These are phyloP conservation scores for Solanum chilense DNA, from an alignment of 257 asterid genomes.

Conservation along the genomic window DNA sequence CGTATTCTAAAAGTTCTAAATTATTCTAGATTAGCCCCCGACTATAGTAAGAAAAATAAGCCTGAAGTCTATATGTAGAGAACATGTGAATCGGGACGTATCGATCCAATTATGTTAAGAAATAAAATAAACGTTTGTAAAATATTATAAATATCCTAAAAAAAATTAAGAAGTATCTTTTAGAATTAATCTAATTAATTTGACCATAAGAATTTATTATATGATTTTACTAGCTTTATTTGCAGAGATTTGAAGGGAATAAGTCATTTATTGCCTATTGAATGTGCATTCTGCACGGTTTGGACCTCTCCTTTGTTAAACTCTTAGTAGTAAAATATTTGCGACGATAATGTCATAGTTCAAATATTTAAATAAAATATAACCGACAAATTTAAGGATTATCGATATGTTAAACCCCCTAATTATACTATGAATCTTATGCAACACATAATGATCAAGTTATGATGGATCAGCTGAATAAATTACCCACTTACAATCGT, in stretches of 20 bases:
- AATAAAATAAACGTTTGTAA: not conserved
- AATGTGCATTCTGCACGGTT: not conserved
- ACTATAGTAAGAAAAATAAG: not conserved
- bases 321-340: not conserved
- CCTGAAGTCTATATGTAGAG: not conserved
- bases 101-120: not conserved
- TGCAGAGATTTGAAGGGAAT: not conserved
- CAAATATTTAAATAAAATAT: not conserved
- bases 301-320: not conserved
- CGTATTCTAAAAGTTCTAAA: not conserved
- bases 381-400: fast-evolving
- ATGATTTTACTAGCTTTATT: not conserved
- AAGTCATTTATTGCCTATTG: not conserved
- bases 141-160: not conserved
- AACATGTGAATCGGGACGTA: not conserved
- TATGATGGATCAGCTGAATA: not conserved
- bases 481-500: not conserved
- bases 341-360: not conserved
- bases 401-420: not conserved
- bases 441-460: not conserved
- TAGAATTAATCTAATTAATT: not conserved
- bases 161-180: not conserved
- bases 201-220: not conserved
- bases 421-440: not conserved
- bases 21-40: not conserved